These are phyloP conservation scores for Penicillium sp. DNA, from an alignment of 2,329 filamentous ascomycete genomes.

Conservation along the genomic window DNA sequence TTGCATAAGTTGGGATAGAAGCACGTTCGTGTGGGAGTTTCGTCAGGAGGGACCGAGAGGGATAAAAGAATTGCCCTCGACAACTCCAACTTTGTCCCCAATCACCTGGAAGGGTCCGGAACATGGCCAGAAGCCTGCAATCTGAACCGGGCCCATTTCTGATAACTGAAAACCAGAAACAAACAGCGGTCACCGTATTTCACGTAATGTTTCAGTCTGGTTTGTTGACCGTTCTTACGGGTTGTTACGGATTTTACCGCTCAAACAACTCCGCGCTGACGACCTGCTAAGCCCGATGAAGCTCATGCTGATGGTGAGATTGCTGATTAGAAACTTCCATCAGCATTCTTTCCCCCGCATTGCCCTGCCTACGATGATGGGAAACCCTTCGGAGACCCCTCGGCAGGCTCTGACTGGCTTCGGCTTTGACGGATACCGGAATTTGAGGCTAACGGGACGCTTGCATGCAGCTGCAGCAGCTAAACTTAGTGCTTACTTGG, in stretches of 20 bases:
- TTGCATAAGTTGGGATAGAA: neutral
- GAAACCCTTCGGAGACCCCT: too few species aligned
- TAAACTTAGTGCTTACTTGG: neutral
- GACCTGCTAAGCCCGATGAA: neutral
- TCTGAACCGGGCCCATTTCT: too few species aligned
- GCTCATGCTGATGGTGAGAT: neutral
- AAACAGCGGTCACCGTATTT: neutral
- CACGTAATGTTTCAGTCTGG: neutral
- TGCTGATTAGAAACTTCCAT: too few species aligned
- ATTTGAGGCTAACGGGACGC: neutral
- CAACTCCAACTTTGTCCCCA: neutral
- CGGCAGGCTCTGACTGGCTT: neutral
- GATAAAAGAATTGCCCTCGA: neutral
- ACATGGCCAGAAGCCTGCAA: too few species aligned
- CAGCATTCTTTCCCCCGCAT: neutral
- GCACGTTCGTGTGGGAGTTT: neutral
- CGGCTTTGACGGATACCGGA: neutral
- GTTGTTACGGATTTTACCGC: neutral
- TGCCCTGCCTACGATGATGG: too few species aligned
- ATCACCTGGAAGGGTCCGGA: neutral
- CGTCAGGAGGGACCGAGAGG: neutral
- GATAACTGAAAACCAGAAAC: too few species aligned
- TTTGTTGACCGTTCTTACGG: neutral
- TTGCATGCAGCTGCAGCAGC: neutral
- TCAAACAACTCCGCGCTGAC: neutral